Base-by-base conservation (phyloP, 1,284 basidiomycete genomes). In the Puccinia triticina region DNA sequence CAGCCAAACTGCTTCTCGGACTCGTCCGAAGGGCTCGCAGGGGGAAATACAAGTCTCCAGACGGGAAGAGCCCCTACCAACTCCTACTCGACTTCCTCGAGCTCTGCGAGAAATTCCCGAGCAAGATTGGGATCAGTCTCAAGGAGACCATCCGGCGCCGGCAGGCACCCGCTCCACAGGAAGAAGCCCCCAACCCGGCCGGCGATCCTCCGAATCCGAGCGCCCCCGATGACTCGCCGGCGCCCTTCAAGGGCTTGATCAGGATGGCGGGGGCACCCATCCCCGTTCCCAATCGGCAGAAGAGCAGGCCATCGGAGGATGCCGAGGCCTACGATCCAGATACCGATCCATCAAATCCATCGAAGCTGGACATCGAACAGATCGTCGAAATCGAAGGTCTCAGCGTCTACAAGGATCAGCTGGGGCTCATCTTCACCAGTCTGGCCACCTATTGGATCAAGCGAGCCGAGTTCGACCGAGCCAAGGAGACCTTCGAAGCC, bases 391-490 rank as follows among this genome's bases (percentile, higher is more conserved):
- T 91, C 77, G 95, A 98, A 85, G 97, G 96, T 11, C 89, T 99
- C 50, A 90, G 90, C 4, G 89, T 94, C 21, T 99, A 97, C 88
- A 94, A 94, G 86, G 97, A 99, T 87, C 96, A 99, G 88, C 94
- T 95, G 0, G 97, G 97, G 14, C 91, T 94, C 50, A 88, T 99
- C 18, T 99, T 96, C 95, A 94, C 95, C 4, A 96, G 96, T 0
- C 88, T 99, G 53, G 96, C 96, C 2, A 98, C 96, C 0, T 99
- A 97, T 87, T 99, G 96, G 95, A 96, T 97, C 88, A 97, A 98
- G 88, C 92, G 95, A 1, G 94, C 91, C 84, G 96, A 98, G 86
- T 96, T 99, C 85, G 95, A 96, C 80, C 91, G 86, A 82, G 95
- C 93, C 11, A 92, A 91, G 85, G 90, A 90, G 80, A 95, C 93